Percentiles rank a stretch among this genome's conserved stretches.
Evolutionary conservation across 2,329 filamentous ascomycete species (phyloP).

Genomic region (Balansia obtecta): DNA sequence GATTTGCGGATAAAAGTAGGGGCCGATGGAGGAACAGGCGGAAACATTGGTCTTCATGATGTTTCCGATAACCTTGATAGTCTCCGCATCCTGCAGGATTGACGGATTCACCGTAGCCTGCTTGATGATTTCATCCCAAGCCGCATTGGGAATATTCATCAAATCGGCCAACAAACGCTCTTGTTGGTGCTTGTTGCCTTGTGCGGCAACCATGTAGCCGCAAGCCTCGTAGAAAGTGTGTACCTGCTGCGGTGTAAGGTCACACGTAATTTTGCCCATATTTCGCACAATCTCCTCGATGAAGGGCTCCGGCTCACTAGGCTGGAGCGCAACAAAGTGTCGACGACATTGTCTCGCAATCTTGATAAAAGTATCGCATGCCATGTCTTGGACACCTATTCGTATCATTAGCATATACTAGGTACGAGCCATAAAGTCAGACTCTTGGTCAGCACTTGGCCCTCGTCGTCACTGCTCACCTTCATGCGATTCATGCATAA

Average conservation of each 20-base stretch:
- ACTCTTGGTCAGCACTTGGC: not conserved
- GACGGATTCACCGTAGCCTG: constrained; percentile 74
- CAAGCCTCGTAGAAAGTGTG: constrained; percentile 99
- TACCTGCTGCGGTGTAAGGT: constrained; percentile 90
- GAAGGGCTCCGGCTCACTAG: constrained; percentile 88
- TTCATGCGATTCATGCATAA: constrained; percentile 99
- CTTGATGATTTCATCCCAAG: constrained; percentile 91
- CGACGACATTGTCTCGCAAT: constrained; percentile 96
- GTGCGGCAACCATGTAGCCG: constrained; percentile 97
- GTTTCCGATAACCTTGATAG: constrained; percentile 97
- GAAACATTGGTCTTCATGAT: constrained; percentile 99
- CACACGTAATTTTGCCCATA: constrained; percentile 89
- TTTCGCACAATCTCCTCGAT: constrained; percentile 97
- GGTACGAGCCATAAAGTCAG: constrained; percentile 13
- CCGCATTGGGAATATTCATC: constrained; percentile 86
- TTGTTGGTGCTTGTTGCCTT: constrained; percentile 88
- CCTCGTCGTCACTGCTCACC: constrained; percentile 36
- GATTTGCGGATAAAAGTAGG: constrained; percentile 97
- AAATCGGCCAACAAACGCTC: constrained; percentile 83
- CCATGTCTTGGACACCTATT: constrained; percentile 93
- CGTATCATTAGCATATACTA: not conserved
- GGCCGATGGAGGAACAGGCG: constrained; percentile 91
- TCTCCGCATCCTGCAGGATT: constrained; percentile 82
- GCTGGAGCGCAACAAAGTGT: constrained; percentile 92
- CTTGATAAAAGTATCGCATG: constrained; percentile 99